Conservation (phyloP, 441 rosid genomes). For the Monsonia emarginata region DNA sequence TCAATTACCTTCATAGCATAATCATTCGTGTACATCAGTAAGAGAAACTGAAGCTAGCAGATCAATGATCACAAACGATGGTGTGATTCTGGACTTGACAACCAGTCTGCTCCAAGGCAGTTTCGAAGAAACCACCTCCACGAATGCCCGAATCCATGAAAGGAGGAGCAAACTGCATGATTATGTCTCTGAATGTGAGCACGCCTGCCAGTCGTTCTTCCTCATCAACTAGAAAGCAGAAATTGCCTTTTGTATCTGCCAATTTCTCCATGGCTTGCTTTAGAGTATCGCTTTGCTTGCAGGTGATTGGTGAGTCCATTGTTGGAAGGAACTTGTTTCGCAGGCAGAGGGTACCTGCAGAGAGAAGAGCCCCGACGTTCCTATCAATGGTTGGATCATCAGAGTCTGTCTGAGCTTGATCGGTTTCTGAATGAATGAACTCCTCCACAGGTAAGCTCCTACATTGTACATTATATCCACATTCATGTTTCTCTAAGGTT, state of each 20-base stretch:
- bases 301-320: slow-evolving; percentile 29
- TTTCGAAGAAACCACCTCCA: slow-evolving; percentile 36
- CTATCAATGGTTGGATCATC: slow-evolving; percentile 21
- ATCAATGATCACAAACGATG: slow-evolving; percentile 22
- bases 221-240: slow-evolving; percentile 25
- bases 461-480: too few relatives aligned
- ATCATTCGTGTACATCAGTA: too few relatives aligned
- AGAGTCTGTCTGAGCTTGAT: not conserved
- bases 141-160: slow-evolving; percentile 26
- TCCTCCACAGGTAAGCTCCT: slow-evolving; percentile 23
- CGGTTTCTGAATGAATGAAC: slow-evolving; percentile 27
- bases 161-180: slow-evolving; percentile 36
- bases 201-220: slow-evolving; percentile 13
- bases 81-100: slow-evolving; percentile 30
- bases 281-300: slow-evolving; percentile 26
- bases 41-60: not conserved
- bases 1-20: too few relatives aligned
- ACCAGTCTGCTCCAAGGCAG: slow-evolving; percentile 34
- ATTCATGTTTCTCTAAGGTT: too few relatives aligned
- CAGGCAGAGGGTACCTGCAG: slow-evolving; percentile 27
- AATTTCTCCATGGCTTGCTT: slow-evolving; percentile 34
- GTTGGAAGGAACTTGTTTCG: slow-evolving; percentile 23
- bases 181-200: slow-evolving; percentile 28
- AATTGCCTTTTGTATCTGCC: slow-evolving; percentile 22
- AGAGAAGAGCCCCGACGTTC: slow-evolving; percentile 22